phyloP scores from a whole-genome alignment of 192 early-diverging fungal genomes.

The Diversispora eburnea region DNA sequence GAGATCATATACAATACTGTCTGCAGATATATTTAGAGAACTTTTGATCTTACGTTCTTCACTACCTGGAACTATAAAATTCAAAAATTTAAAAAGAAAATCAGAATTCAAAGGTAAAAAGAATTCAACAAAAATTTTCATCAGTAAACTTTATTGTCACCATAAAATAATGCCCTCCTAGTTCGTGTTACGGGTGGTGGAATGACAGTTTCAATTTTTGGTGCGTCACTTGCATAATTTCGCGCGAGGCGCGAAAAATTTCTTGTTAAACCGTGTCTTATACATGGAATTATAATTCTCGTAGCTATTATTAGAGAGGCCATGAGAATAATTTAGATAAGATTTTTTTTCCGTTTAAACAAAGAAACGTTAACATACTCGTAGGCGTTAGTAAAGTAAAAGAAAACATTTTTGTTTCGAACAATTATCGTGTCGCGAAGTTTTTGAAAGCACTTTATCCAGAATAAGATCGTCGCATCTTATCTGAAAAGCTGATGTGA shows the following conservation, averaged over 20 bases:
- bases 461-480: too few relatives aligned
- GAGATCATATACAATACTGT: conserved; percentile 88
- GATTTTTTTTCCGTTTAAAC: too few relatives aligned
- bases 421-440: too few relatives aligned
- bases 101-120: background rate
- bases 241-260: background rate
- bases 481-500: too few relatives aligned
- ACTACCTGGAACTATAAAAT: conserved; percentile 67
- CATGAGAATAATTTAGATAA: too few relatives aligned
- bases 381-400: too few relatives aligned
- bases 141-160: conserved; percentile 27
- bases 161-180: conserved; percentile 51
- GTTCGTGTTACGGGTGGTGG: conserved; percentile 3
- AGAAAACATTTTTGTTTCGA: too few relatives aligned
- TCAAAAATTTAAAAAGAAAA: background rate
- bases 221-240: background rate
- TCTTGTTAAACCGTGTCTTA: background rate
- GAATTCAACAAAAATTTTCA: background rate
- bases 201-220: background rate
- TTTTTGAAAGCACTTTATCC: too few relatives aligned
- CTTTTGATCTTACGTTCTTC: conserved; percentile 85
- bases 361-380: too few relatives aligned
- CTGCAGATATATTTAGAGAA: conserved; percentile 63
- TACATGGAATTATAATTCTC: background rate
- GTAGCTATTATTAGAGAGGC: background rate